phyloP scores from a whole-genome alignment of 495 filamentous ascomycete genomes.

The Aspergillus affinis region DNA sequence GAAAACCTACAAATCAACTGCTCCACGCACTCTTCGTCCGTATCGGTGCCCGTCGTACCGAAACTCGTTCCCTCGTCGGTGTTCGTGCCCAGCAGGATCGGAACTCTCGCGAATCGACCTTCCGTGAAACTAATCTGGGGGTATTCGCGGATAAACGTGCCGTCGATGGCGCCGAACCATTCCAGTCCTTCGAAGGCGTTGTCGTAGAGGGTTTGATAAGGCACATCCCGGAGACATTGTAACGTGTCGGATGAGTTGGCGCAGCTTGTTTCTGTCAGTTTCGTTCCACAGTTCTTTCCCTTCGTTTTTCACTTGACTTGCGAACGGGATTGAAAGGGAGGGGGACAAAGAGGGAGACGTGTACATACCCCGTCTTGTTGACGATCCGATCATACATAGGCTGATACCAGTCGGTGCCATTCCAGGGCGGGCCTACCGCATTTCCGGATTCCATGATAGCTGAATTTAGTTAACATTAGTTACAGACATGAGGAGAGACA shows the following conservation, averaged over 20 bases:
- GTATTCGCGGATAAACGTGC: conserved; percentile 47
- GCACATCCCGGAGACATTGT: conserved; percentile 58
- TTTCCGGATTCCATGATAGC: conserved; percentile 72
- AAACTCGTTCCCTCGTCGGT: conserved; percentile 52
- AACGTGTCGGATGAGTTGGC: conserved; percentile 54
- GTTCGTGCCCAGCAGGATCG: conserved; percentile 47
- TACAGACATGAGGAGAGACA: not conserved
- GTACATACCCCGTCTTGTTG: conserved; percentile 32
- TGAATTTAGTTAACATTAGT: not conserved
- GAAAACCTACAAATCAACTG: conserved; percentile 35
- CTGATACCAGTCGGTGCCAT: conserved; percentile 42
- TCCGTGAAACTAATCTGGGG: conserved; percentile 36
- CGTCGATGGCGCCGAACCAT: conserved; percentile 50
- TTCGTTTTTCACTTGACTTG: not conserved
- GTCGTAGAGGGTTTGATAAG: conserved; percentile 57
- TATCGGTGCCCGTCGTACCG: conserved; percentile 44
- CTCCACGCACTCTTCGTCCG: conserved; percentile 42
- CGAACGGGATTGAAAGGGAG: too few relatives aligned
- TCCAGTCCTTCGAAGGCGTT: conserved; percentile 44
- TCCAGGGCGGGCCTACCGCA: conserved; percentile 38
- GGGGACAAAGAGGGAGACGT: too few relatives aligned
- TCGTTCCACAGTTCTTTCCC: not conserved
- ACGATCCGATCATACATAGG: conserved; percentile 41
- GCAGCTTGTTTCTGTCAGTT: conserved; percentile 47
- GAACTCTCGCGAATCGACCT: conserved; percentile 41